Conservation (phyloP, 805 yeast species). For the Wickerhamiella cacticola region DNA sequence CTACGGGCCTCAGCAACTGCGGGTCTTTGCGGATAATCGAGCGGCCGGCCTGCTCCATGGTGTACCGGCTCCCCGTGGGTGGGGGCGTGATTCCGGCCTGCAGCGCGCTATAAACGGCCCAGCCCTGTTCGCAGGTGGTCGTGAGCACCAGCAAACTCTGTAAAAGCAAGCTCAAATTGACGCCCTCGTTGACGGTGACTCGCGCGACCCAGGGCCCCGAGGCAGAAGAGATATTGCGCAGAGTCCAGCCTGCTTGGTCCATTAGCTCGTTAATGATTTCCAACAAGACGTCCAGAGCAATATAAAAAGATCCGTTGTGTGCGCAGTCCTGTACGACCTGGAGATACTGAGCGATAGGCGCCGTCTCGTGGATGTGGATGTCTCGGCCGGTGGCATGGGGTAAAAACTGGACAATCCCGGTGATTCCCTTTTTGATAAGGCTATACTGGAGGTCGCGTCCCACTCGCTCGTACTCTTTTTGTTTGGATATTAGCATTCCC, state of each 20-base stretch:
- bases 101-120: background rate
- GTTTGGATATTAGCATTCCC: background rate
- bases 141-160: background rate
- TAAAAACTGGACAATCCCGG: background rate
- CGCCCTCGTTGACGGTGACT: background rate
- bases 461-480: background rate
- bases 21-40: background rate
- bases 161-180: background rate
- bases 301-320: background rate
- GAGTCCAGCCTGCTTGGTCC: constrained; percentile 7
- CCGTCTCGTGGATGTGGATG: background rate
- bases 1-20: background rate
- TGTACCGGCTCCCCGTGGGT: background rate
- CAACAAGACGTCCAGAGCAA: background rate
- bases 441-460: background rate
- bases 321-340: constrained; percentile 1
- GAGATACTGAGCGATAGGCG: background rate
- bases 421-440: background rate
- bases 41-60: background rate
- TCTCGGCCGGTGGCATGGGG: background rate
- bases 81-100: background rate
- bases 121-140: background rate
- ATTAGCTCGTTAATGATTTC: background rate
- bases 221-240: background rate
- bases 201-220: background rate